Percentiles rank a stretch among this genome's conserved stretches.
These are phyloP conservation scores for Beauveria varroae DNA, from an alignment of 2,329 filamentous ascomycete species.

Conservation along the genomic window DNA sequence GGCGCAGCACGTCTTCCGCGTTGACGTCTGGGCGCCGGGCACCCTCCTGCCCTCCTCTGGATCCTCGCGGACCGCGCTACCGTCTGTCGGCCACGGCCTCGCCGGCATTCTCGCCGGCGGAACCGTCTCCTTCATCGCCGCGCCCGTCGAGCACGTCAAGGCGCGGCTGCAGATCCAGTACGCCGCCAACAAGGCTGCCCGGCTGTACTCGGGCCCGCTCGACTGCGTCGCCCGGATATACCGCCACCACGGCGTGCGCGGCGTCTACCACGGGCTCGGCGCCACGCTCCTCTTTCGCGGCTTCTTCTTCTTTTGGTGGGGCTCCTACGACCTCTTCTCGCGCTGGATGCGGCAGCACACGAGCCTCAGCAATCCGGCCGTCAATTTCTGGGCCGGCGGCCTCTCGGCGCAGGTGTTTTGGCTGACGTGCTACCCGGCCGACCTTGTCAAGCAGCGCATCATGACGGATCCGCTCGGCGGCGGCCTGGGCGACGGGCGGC, in stretches of 20 bases:
- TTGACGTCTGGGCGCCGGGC: slow-evolving; percentile 23
- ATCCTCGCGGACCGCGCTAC: slow-evolving; percentile 43
- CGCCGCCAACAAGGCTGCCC: slow-evolving; percentile 64
- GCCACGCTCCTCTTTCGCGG: slow-evolving; percentile 83
- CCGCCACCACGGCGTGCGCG: slow-evolving; percentile 63
- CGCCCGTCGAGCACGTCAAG: slow-evolving; percentile 92
- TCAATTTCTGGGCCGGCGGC: slow-evolving; percentile 98
- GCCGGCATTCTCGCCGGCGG: slow-evolving; percentile 81
- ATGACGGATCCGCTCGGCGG: slow-evolving; percentile 91
- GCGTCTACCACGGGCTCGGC: slow-evolving; percentile 77
- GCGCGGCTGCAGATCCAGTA: slow-evolving; percentile 93
- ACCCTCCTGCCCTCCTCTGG: slow-evolving; percentile 14
- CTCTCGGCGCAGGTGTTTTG: slow-evolving; percentile 91
- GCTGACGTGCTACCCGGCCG: slow-evolving; percentile 83
- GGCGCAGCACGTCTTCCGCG: slow-evolving; percentile 70
- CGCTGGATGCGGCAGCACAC: slow-evolving; percentile 60
- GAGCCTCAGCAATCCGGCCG: slow-evolving; percentile 61
- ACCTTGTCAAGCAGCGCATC: slow-evolving; percentile 91
- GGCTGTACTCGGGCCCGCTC: slow-evolving; percentile 78
- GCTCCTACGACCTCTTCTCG: slow-evolving; percentile 82
- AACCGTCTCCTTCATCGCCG: slow-evolving; percentile 88
- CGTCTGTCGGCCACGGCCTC: slow-evolving; percentile 73
- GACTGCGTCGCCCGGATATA: slow-evolving; percentile 72
- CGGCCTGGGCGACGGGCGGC: slow-evolving; percentile 55
- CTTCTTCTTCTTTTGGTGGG: slow-evolving; percentile 99